phyloP scores from a whole-genome alignment of 192 early-diverging fungal species.

The Coemansia erecta region DNA sequence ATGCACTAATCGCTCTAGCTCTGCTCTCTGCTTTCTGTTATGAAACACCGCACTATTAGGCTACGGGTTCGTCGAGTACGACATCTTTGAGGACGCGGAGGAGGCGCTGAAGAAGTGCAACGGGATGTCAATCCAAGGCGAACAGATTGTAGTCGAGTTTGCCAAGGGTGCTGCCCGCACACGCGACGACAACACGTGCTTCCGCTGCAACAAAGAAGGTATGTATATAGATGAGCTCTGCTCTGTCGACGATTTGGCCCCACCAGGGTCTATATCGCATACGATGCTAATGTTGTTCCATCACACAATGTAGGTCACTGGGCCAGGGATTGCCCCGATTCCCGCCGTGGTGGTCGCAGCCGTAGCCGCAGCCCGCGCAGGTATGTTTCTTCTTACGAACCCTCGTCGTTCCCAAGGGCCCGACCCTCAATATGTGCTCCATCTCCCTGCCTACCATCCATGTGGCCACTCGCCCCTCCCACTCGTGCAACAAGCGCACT shows the following conservation, averaged over 20 bases:
- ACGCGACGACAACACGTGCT: constrained; percentile 39
- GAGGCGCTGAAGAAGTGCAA: constrained; percentile 31
- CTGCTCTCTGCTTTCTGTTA: not conserved
- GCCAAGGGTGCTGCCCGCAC: constrained; percentile 30
- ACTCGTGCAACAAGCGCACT: too few species aligned
- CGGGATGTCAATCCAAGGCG: constrained; percentile 30
- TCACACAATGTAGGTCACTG: constrained; percentile 33
- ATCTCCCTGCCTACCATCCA: too few species aligned
- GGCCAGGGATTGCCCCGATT: constrained; percentile 44
- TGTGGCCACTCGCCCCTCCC: too few species aligned
- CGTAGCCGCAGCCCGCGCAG: constrained; percentile 48
- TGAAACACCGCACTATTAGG: constrained; percentile 3
- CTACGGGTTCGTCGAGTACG: constrained; percentile 46
- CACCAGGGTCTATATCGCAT: not conserved
- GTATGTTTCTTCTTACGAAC: constrained; percentile 18
- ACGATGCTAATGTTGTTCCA: constrained; percentile 1
- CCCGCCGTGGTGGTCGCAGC: constrained; percentile 17
- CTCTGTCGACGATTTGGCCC: too few species aligned
- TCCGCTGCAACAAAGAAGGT: constrained; percentile 49
- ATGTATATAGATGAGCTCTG: constrained; percentile 5
- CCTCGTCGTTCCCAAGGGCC: too few species aligned
- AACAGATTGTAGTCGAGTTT: constrained; percentile 43
- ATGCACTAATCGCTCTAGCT: too few species aligned
- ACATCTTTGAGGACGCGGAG: constrained; percentile 6
- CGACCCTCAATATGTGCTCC: too few species aligned